Base-by-base conservation (phyloP, 768 basidiomycete genomes). In the Dioszegia aurantiaca region DNA sequence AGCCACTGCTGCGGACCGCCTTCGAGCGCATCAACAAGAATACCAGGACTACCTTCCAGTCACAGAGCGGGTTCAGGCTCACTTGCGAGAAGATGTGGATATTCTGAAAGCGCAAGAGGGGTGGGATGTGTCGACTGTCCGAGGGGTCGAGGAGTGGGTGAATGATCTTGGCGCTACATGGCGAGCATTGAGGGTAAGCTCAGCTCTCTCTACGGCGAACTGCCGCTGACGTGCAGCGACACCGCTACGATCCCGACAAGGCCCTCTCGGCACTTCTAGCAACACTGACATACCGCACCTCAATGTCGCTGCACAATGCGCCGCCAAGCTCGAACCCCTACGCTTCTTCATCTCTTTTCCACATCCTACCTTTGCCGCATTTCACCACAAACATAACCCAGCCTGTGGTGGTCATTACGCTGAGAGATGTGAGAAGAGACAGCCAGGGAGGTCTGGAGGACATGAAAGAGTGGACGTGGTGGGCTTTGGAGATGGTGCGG, bases 391-490 rank as follows among this genome's bases (percentile, higher is more conserved):
- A 59, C 6, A 36, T 66, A 10, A 59, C 54, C 10, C 61, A 73
- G 19, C 76, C 74, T 4, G 62, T 75, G 9, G 72, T 63, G 2
- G 70, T 77, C 4, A 58, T 77, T 1, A 63, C 63, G 10, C 54
- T 71, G n/a, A 46, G 60, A 23, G 60, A 72, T 24, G 65, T 77
- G 5, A 52, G 41, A 33, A 28, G 76, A 26, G 68, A 72, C 40
- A 59, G 37, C 16, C 46, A 65, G 8, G 47, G 27, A 23, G 67
- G 67, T 17, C 24, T 70, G 31, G 67, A 66, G n/a, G 72, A 69
- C 27, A 39, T 77, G 33, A 69, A 67, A 41, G 63, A 68, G 40
- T 72, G 68, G 65, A 57, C 62, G 8, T 77, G 73, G 73, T 75
- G 72, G 73, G 68, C 68, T 19, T 57, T 69, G 27, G 75, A 77